Base-by-base conservation (phyloP, 176 grass and related monocot genomes). In the Miscanthus lutarioriparius region DNA sequence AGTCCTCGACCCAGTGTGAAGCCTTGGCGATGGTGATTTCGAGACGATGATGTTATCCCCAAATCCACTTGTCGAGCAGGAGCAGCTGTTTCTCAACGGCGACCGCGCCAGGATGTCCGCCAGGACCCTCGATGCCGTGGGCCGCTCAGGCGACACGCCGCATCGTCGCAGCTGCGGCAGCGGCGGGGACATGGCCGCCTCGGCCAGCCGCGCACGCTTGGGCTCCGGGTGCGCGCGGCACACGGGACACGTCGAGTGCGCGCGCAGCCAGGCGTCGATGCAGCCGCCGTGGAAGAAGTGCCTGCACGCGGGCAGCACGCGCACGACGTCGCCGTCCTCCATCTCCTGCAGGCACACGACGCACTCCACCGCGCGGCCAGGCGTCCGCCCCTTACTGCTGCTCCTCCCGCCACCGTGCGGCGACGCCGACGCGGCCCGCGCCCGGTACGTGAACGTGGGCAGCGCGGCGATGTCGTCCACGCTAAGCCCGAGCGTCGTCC, bases 241-340 rank as follows among this genome's bases (percentile, higher is more conserved):
- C 19, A 94, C 66, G 30, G 86, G 86, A 59, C 90, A 91, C 4
- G 82, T 39, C 19, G 86, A 66, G 82, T 88, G 82, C 47, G 74
- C 82, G 38, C 68, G 10, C 8, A 91, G 61, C 90, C 90, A 91
- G 17, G 37, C 38, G 28, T 91, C 90, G 82, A 91, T 82, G 86
- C 90, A 91, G 33, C 65, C 4, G 56, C 13, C 39, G 47, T 91
- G 90, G 90, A 91, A 91, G 65, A 88, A 86, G 82, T 91, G 90
- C 39, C 82, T 73, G 82, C 90, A 91, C 44, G 86, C 14, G 22
- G 86, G 81, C 47, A 91, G 72, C 86, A 82, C 82, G 72, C 86
- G 86, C 86, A 91, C 90, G 37, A 88, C 82, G 70, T 91, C 90
- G 82, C 86, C 90, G 82, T 88, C 86, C 58, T 82, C 78, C 73